Percentiles rank a stretch among this genome's conserved stretches.
Evolutionary conservation across 139 green algal genomes (phyloP).

Genomic region (Axilococcus clingmanii): DNA sequence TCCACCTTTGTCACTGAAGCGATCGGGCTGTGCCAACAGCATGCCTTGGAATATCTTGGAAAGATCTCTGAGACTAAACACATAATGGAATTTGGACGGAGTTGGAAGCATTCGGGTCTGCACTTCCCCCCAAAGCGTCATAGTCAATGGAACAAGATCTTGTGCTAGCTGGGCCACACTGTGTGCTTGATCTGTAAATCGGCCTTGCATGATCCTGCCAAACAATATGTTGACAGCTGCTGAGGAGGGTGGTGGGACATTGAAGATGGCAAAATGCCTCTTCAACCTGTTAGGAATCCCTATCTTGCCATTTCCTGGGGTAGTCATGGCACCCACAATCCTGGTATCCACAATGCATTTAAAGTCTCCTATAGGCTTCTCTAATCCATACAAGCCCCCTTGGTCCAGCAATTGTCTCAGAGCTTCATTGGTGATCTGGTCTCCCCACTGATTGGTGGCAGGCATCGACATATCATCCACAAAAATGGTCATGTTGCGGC

Average conservation of each 20-base stretch:
- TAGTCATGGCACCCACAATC: slow-evolving; percentile 85
- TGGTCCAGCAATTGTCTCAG: slow-evolving; percentile 91
- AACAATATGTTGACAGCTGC: slow-evolving; percentile 89
- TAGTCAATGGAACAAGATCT: slow-evolving; percentile 70
- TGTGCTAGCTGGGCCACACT: slow-evolving; percentile 10
- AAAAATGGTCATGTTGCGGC: slow-evolving; percentile 82
- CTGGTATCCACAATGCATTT: slow-evolving; percentile 79
- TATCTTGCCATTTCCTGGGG: slow-evolving; percentile 81
- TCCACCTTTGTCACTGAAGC: slow-evolving; percentile 42
- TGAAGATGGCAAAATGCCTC: slow-evolving; percentile 86
- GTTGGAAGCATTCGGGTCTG: slow-evolving; percentile 84
- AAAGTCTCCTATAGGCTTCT: slow-evolving; percentile 95
- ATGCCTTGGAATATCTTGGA: slow-evolving; percentile 70
- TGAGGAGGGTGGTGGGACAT: slow-evolving; percentile 69
- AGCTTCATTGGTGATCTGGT: slow-evolving; percentile 96
- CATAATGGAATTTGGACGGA: slow-evolving; percentile 93
- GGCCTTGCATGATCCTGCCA: slow-evolving; percentile 56
- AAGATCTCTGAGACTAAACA: slow-evolving; percentile 94
- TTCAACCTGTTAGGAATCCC: slow-evolving; percentile 94
- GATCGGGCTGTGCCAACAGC: slow-evolving; percentile 58
- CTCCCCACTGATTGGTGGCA: slow-evolving; percentile 87
- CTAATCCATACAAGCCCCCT: slow-evolving; percentile 83
- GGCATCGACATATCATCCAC: slow-evolving; percentile 93
- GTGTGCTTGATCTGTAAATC: slow-evolving; percentile 27
- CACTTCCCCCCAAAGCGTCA: slow-evolving; percentile 73